phyloP scores from a whole-genome alignment of 495 filamentous ascomycete genomes.

The Venustampulla echinocandica region DNA sequence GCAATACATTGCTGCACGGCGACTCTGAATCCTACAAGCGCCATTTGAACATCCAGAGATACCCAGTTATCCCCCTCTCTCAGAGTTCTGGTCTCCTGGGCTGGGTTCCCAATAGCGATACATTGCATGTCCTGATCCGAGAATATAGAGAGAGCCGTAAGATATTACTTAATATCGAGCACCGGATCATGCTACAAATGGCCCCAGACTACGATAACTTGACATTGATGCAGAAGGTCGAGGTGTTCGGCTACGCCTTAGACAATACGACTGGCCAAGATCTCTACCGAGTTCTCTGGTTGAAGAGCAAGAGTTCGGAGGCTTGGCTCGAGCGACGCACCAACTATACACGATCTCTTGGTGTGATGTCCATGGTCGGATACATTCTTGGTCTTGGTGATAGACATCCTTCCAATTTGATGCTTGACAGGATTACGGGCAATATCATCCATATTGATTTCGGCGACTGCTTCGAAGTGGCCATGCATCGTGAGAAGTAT shows the following conservation, averaged over 20 bases:
- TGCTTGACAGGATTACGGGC: conserved; percentile 90
- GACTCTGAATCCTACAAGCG: conserved; percentile 95
- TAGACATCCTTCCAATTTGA: conserved; percentile 91
- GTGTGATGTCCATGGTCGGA: conserved; percentile 99
- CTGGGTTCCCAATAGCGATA: conserved; percentile 98
- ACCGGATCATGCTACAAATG: conserved; percentile 99
- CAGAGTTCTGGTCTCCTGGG: conserved; percentile 91
- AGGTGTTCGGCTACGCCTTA: conserved; percentile 96
- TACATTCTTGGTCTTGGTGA: conserved; percentile 97
- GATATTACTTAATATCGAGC: conserved; percentile 97
- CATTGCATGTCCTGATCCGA: conserved; percentile 87
- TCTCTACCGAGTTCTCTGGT: conserved; percentile 93
- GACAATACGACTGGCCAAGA: conserved; percentile 99
- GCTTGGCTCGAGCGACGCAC: conserved; percentile 94
- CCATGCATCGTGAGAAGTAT: conserved; percentile 99
- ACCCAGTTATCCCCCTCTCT: conserved; percentile 88
- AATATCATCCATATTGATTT: conserved; percentile 98
- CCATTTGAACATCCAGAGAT: conserved; percentile 90
- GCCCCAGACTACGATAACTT: conserved; percentile 97
- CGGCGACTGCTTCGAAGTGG: conserved; percentile 98
- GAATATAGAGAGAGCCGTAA: conserved; percentile 95
- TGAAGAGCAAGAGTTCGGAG: conserved; percentile 97
- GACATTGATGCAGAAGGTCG: conserved; percentile 98
- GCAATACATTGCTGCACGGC: conserved; percentile 85
- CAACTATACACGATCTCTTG: conserved; percentile 94